Base-by-base conservation (phyloP, 805 yeast genomes). In the Danielozyma ontarioensis region DNA sequence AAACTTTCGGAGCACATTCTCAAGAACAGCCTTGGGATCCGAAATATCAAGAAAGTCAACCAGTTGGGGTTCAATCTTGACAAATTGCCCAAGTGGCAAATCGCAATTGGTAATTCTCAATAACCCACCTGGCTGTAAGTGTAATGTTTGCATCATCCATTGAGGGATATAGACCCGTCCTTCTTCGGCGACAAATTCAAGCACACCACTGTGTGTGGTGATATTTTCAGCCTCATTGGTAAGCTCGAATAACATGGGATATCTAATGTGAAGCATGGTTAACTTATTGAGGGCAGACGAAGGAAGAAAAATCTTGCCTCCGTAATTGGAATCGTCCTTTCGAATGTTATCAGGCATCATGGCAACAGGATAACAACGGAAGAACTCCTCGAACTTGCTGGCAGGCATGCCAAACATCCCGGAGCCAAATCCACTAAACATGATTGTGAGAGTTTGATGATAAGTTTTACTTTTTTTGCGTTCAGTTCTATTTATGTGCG, bases 121-220 rank as follows among this genome's bases (percentile, higher is more conserved):
- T 38, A 93, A 64, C n/a, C 84, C 73, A 0, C 97, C 97, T 0
- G 96, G 84, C 31, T 73, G 72, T 5, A 84, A 62, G 22, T 69
- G 67, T 25, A 93, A 61, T 0, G 94, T 83, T 28, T 64, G 72
- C 83, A 93, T 76, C 89, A 93, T 89, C 99, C 99, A 93, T 46
- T 85, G 87, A 0, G 99, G 99, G 23, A 93, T 50, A 55, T 93
- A 93, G 2, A 78, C 93, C 36, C 98, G 71, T 13, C 99, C 99
- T 64, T 93, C 98, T 53, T 93, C 97, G 1, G 98, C 96, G 13
- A 85, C 83, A 57, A 93, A 93, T 62, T 93, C 98, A 40, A 93
- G 64, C 18, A 93, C 98, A 52, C 99, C 99, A 29, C 89, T 83
- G 55, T 88, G 96, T 0, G 97, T 86, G 5, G 55, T 64, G 21